These are phyloP conservation scores for Xylaria sp. DNA, from an alignment of 2,329 filamentous ascomycete species.

Conservation along the genomic window DNA sequence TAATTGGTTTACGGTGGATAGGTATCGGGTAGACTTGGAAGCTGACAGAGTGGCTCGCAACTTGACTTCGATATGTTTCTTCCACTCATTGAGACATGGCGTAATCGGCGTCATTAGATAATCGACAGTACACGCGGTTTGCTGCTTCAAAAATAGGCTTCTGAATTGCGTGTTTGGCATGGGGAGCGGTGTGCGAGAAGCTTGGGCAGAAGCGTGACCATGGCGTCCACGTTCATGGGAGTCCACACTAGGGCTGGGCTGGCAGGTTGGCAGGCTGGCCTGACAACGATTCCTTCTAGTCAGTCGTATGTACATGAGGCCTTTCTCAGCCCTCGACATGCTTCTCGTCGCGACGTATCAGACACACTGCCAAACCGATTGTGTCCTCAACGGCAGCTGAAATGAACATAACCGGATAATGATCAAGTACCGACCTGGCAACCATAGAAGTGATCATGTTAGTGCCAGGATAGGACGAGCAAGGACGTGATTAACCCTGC, in stretches of 20 bases:
- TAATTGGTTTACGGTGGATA: background rate
- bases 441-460: background rate
- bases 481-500: background rate
- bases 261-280: too few relatives aligned
- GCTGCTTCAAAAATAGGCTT: background rate
- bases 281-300: too few relatives aligned
- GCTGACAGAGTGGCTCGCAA: background rate
- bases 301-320: background rate
- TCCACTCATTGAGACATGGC: background rate
- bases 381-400: conserved; percentile 1
- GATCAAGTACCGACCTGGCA: conserved; percentile 18
- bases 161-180: conserved; percentile 4
- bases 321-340: background rate
- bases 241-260: conserved; percentile 15
- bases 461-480: background rate
- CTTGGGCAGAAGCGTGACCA: background rate
- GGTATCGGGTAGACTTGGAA: background rate
- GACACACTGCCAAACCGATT: background rate
- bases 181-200: conserved; percentile 20
- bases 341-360: background rate
- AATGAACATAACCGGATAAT: conserved; percentile 18
- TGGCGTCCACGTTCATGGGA: conserved; percentile 6
- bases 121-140: background rate
- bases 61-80: background rate
- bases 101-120: background rate